Percentiles rank a stretch among this genome's conserved stretches.
Conservation (phyloP, 805 yeast genomes). For the Saturnispora silvae region DNA sequence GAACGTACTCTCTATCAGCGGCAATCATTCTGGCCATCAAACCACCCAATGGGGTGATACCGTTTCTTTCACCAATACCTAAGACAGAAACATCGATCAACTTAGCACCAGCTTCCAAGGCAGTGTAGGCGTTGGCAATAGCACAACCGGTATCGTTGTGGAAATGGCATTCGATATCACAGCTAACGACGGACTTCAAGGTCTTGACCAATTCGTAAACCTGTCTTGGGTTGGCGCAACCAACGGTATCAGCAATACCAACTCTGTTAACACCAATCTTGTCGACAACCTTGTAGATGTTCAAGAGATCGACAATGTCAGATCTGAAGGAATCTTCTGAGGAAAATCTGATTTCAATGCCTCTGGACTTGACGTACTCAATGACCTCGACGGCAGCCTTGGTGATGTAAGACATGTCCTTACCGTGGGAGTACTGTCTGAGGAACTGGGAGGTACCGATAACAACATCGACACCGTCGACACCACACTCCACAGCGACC, state of each 20-base stretch:
- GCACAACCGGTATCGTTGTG: constrained; percentile 99
- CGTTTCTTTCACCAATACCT: constrained; percentile 98
- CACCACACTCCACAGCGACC: constrained; percentile 96
- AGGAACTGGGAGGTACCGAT: constrained; percentile 95
- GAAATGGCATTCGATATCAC: constrained; percentile 98
- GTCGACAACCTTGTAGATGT: constrained; percentile 93
- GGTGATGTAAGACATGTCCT: constrained; percentile 96
- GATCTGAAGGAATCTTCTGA: constrained; percentile 97
- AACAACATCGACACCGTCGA: constrained; percentile 97
- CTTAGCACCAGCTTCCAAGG: constrained; percentile 94
- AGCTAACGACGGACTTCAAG: constrained; percentile 81
- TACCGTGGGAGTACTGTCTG: constrained; percentile 93
- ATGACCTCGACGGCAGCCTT: constrained; percentile 93
- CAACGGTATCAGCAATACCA: constrained; percentile 98
- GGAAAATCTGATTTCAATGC: constrained; percentile 92
- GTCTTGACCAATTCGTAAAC: constrained; percentile 95
- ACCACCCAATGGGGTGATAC: constrained; percentile 95
- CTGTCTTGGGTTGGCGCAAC: constrained; percentile 98
- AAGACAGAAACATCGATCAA: constrained; percentile 90
- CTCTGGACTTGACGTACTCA: constrained; percentile 93
- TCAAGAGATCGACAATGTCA: constrained; percentile 87
- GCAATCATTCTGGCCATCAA: constrained; percentile 99
- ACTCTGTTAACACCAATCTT: constrained; percentile 97
- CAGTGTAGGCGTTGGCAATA: constrained; percentile 96
- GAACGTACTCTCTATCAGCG: constrained; percentile 92